phyloP scores from a whole-genome alignment of 495 filamentous ascomycete species.

The Talaromyces borbonicus region DNA sequence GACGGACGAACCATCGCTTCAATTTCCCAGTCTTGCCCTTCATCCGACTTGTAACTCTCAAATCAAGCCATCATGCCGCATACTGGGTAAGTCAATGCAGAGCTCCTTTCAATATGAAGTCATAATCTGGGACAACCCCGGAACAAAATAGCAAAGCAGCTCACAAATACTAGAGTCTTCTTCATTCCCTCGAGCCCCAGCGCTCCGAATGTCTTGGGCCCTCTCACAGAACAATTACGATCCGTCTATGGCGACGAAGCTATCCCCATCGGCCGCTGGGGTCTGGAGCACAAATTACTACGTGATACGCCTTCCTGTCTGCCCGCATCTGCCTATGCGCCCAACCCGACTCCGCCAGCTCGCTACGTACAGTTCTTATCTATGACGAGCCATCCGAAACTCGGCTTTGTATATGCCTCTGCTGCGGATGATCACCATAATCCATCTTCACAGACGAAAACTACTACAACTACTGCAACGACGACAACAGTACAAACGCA shows the following conservation, averaged over 20 bases:
- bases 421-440: slow-evolving; percentile 11
- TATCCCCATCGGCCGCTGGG: slow-evolving; percentile 31
- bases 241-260: slow-evolving; percentile 27
- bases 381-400: slow-evolving; percentile 27
- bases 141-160: no score
- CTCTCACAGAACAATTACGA: slow-evolving; percentile 33
- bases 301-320: slow-evolving; percentile 37
- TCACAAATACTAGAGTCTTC: slow-evolving; percentile 32
- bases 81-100: slow-evolving; percentile 18
- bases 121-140: no score
- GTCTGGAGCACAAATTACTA: slow-evolving; percentile 36
- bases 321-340: slow-evolving; percentile 17
- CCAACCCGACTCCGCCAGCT: slow-evolving; percentile 19
- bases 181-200: slow-evolving; percentile 38
- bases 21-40: no score
- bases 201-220: slow-evolving; percentile 23
- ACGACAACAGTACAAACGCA: not conserved
- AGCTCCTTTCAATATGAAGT: slow-evolving; percentile 7
- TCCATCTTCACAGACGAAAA: no score
- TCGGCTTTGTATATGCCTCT: slow-evolving; percentile 38
- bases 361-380: slow-evolving; percentile 40
- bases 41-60: no score
- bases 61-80: slow-evolving; percentile 17
- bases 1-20: no score
- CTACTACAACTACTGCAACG: no score